Evolutionary conservation across 495 filamentous ascomycete genomes (phyloP).

Genomic region (Aspergillus funiculosus): DNA sequence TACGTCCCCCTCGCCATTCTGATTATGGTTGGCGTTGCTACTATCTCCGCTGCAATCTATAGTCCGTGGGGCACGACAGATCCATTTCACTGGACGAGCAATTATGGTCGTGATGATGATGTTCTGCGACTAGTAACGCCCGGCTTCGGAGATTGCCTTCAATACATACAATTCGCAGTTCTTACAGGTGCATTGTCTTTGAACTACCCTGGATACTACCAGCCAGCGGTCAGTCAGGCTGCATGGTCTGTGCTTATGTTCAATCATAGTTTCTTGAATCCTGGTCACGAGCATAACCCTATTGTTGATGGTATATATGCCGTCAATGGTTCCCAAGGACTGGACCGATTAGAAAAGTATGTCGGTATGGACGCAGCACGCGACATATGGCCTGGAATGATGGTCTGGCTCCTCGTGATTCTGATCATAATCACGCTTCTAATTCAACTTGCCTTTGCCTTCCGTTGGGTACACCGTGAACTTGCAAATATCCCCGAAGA

Average conservation of each 20-base stretch:
- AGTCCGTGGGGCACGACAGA: conserved; percentile 93
- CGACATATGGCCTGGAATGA: conserved; percentile 92
- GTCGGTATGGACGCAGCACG: conserved; percentile 70
- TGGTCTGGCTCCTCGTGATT: conserved; percentile 75
- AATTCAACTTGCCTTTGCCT: conserved; percentile 68
- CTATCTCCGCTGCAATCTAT: conserved; percentile 73
- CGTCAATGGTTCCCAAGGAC: conserved; percentile 62
- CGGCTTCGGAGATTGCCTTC: conserved; percentile 93
- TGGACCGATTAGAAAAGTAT: conserved; percentile 71
- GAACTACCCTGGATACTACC: conserved; percentile 90
- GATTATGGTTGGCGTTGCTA: conserved; percentile 72
- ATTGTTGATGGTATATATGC: conserved; percentile 83
- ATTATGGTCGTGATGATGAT: conserved; percentile 91
- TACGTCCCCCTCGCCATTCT: conserved; percentile 77
- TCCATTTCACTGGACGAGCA: conserved; percentile 88
- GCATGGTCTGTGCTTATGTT: conserved; percentile 90
- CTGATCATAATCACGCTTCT: conserved; percentile 61
- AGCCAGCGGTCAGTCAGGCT: conserved; percentile 79
- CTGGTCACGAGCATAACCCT: conserved; percentile 54
- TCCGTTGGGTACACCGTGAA: conserved; percentile 67
- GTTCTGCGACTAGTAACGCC: conserved; percentile 88
- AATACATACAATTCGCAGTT: conserved; percentile 92
- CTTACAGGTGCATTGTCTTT: conserved; percentile 80
- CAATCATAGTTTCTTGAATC: conserved; percentile 79
- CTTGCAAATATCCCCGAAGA: conserved; percentile 69